These are phyloP conservation scores for Diaporthe sp. DNA, from an alignment of 2,329 filamentous ascomycete species.

Conservation along the genomic window DNA sequence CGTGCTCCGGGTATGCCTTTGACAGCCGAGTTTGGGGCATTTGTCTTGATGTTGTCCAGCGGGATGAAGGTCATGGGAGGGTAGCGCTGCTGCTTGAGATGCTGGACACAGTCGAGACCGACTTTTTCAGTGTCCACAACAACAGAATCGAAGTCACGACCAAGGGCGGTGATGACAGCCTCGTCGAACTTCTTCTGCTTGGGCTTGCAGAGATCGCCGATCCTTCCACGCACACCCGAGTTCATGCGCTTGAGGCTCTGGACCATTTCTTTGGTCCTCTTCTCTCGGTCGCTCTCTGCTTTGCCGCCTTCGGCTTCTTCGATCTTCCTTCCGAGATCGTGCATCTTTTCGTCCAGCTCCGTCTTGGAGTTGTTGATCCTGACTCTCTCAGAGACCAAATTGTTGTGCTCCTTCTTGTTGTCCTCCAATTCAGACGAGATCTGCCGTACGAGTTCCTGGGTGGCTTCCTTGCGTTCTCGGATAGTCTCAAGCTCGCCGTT, in stretches of 20 bases:
- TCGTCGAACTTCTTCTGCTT: conserved; percentile 98
- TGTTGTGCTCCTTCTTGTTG: conserved; percentile 93
- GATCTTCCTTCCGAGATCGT: conserved; percentile 83
- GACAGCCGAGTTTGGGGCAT: conserved; percentile 86
- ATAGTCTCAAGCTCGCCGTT: conserved; percentile 77
- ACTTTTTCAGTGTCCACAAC: conserved; percentile 96
- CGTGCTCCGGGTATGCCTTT: conserved; percentile 89
- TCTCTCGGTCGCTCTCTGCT: conserved; percentile 86
- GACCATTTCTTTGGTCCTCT: conserved; percentile 83
- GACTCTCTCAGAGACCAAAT: conserved; percentile 83
- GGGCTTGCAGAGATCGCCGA: conserved; percentile 92
- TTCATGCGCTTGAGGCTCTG: conserved; percentile 89
- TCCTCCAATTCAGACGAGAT: conserved; percentile 81
- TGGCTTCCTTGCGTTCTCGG: conserved; percentile 72
- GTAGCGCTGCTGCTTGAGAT: conserved; percentile 89
- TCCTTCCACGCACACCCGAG: conserved; percentile 88
- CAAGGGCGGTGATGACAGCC: conserved; percentile 91
- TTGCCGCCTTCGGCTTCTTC: conserved; percentile 86
- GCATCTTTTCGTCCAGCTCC: conserved; percentile 92
- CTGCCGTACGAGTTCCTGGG: conserved; percentile 72
- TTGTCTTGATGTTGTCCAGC: conserved; percentile 96
- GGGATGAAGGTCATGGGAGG: conserved; percentile 94
- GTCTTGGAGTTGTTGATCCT: conserved; percentile 84
- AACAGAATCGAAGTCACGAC: conserved; percentile 92
- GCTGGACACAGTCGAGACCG: conserved; percentile 92